Evolutionary conservation across 73 alveolate species (phyloP).

Genomic region (Blepharisma japonicum): DNA sequence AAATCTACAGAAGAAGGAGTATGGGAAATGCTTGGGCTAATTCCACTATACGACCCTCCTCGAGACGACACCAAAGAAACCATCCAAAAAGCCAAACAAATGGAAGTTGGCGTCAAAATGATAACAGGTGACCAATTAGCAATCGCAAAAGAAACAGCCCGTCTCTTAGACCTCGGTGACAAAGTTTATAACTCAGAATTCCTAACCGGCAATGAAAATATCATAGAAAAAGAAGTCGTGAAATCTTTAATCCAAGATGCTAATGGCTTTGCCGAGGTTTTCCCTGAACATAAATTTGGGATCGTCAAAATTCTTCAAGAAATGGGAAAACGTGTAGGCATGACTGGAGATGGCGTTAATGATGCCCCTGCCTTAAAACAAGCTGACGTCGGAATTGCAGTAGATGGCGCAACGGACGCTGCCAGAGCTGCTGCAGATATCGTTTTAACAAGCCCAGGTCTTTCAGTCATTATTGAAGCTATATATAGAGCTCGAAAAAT

Average conservation of each 20-base stretch:
- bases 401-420: conserved; percentile 63
- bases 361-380: conserved; percentile 68
- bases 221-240: not conserved
- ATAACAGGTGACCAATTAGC: conserved; percentile 52
- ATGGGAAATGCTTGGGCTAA: conserved; percentile 20
- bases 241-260: not conserved
- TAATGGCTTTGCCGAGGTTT: conserved; percentile 25
- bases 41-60: conserved; percentile 30
- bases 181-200: not conserved
- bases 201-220: not conserved
- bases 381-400: conserved; percentile 69
- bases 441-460: conserved; percentile 33
- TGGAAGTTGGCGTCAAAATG: conserved; percentile 44
- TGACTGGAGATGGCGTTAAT: conserved; percentile 67
- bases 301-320: conserved; percentile 15
- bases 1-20: not conserved
- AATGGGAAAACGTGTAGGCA: conserved; percentile 41
- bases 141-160: conserved; percentile 52
- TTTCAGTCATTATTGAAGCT: conserved; percentile 22
- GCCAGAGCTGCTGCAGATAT: conserved; percentile 70
- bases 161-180: conserved; percentile 20
- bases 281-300: conserved; percentile 31
- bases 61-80: conserved; percentile 33
- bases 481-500: not conserved
- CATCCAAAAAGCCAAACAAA: conserved; percentile 12